These are phyloP conservation scores for Dicorynia guianensis DNA, from an alignment of 306 rosid genomes.

Conservation along the genomic window DNA sequence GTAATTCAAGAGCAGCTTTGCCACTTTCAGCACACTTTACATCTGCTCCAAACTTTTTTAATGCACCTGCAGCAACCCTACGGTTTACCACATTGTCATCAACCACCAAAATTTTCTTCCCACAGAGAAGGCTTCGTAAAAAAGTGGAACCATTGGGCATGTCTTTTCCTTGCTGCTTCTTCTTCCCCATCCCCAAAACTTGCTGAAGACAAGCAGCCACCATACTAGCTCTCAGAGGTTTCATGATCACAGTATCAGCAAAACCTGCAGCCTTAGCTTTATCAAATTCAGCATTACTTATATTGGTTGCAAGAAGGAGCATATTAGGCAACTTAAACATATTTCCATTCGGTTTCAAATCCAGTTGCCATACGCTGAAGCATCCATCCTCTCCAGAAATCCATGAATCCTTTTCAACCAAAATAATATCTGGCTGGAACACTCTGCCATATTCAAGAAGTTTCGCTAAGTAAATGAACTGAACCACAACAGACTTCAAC, in stretches of 20 bases:
- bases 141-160: constrained; percentile 64
- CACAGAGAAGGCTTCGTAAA: constrained; percentile 71
- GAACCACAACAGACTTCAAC: constrained; percentile 11
- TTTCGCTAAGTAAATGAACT: constrained; percentile 36
- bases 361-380: constrained; percentile 55
- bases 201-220: constrained; percentile 99
- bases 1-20: constrained; percentile 82
- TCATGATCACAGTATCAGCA: constrained; percentile 92
- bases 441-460: constrained; percentile 61
- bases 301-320: constrained; percentile 90
- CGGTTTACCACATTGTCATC: constrained; percentile 91
- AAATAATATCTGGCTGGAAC: constrained; percentile 75
- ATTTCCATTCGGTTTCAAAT: constrained; percentile 77
- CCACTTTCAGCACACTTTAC: constrained; percentile 92
- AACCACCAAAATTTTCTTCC: constrained; percentile 88
- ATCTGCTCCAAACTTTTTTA: constrained; percentile 87
- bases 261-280: constrained; percentile 80
- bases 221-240: constrained; percentile 95
- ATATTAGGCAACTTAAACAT: constrained; percentile 67
- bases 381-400: constrained; percentile 70
- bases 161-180: constrained; percentile 70
- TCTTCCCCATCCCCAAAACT: constrained; percentile 80
- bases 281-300: constrained; percentile 65
- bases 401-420: constrained; percentile 92
- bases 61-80: constrained; percentile 96